Base-by-base conservation (phyloP, 441 rosid species). In the Lepidium campestre region DNA sequence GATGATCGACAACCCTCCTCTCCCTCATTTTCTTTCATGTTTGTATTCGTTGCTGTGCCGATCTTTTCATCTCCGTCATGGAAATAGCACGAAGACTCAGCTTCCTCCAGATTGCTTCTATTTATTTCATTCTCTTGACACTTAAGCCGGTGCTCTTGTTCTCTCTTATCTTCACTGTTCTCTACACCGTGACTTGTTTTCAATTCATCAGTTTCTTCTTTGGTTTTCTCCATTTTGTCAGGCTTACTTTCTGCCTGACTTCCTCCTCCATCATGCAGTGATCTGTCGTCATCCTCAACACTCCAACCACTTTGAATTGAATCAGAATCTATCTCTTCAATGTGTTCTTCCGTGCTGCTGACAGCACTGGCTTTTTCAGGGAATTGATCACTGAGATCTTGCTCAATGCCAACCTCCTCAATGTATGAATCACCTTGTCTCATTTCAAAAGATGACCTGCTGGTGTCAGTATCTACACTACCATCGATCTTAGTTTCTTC, bases 291-390 rank as follows among this genome's bases (percentile, higher is more conserved):
- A 55, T 77, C 78, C 41, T 77, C 62, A 31, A 57, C 75, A 71
- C 83, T 71, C 80, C 74, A 62, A 52, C 71, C 49, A 56, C 63
- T 71, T 70, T 75, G 77, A 67, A 81, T 79, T 23, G 79, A 71
- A 72, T 77, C 82, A 70, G 71, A 64, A 74, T 54, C 72, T 64
- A 63, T 64, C 58, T 84, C 87, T 45, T 78, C 86, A 72, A 68
- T 36, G 62, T 47, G 71, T 54, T 77, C 75, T 71, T 70, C 84
- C 20, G 41, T 70, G 68, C 76, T 76, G 60, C 67, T 55, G 54
- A 67, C 46, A 34, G 23, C 57, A 29, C 62, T 68, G 58, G 76
- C 29, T 62, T 76, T 84, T 68, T 75, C 62, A 39, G 60, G 42
- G 27, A 45, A 56, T 27, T 67, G 81, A 19, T 79, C 77, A 62